Percentiles rank a stretch among this genome's conserved stretches.
These are phyloP conservation scores for Agrocybe chaxingu DNA, from an alignment of 768 basidiomycete genomes.

Conservation along the genomic window DNA sequence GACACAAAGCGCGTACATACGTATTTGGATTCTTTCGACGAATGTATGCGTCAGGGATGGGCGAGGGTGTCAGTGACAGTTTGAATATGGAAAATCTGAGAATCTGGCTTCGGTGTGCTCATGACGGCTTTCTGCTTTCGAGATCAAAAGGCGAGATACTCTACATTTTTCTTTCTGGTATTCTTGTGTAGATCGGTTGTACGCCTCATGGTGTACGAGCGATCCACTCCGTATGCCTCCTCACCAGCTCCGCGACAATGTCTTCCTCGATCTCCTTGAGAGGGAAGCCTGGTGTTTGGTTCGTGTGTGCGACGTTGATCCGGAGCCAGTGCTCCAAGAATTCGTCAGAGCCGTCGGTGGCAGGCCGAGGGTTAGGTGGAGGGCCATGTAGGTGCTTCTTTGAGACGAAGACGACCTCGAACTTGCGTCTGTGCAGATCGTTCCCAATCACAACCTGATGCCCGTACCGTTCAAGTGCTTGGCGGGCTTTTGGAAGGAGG, in stretches of 20 bases:
- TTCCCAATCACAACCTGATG: conserved; percentile 98
- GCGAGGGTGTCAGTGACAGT: no score
- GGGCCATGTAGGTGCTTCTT: conserved; percentile 28
- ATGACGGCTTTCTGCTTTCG: no score
- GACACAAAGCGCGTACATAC: no score
- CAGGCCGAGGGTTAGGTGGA: conserved; percentile 7
- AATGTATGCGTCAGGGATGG: no score
- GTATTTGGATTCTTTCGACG: no score
- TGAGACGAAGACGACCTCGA: conserved; percentile 90
- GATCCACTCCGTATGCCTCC: conserved; percentile 74
- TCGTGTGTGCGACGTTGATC: conserved; percentile 39
- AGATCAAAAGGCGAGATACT: background rate
- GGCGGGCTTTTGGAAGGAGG: conserved; percentile 86
- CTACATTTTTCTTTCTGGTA: background rate
- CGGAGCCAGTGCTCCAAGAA: conserved; percentile 65
- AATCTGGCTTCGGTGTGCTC: no score
- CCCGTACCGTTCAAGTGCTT: conserved; percentile 88
- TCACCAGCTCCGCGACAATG: conserved; percentile 74
- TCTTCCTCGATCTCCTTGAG: conserved; percentile 91
- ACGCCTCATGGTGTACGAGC: conserved; percentile 8
- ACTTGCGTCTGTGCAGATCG: conserved; percentile 87
- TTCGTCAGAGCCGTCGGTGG: conserved; percentile 10
- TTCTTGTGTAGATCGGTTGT: background rate
- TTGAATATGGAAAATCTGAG: no score
- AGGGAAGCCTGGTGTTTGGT: conserved; percentile 28